Percentiles rank a stretch among this genome's conserved stretches.
Conservation (phyloP, 345 rosid species). For the Raphanus sativus region DNA sequence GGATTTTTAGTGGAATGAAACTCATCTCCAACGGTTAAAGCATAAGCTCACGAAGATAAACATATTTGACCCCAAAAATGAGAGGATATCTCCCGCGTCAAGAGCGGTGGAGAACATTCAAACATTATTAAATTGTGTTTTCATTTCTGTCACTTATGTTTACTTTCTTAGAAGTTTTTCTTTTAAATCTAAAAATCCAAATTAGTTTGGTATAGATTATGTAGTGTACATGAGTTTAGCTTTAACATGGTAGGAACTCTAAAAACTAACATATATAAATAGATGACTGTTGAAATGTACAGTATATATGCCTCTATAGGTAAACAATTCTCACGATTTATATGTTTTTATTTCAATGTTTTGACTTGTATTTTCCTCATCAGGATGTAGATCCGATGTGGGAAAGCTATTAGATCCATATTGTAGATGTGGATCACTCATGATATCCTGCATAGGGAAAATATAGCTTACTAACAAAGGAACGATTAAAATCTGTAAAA, state of each 20-base stretch:
- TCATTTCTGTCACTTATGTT: too few relatives aligned
- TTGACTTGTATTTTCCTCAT: background rate
- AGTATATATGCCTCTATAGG: background rate
- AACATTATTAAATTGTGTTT: too few relatives aligned
- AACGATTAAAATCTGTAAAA: background rate
- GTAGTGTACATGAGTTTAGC: background rate
- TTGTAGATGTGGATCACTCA: constrained; percentile 38
- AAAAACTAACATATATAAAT: too few relatives aligned
- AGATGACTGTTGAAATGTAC: background rate
- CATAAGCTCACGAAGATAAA: too few relatives aligned
- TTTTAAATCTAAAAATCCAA: too few relatives aligned
- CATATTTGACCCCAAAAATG: too few relatives aligned
- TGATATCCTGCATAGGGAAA: constrained; percentile 42
- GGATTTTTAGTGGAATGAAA: too few relatives aligned
- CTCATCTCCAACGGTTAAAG: too few relatives aligned
- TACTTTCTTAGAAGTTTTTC: too few relatives aligned
- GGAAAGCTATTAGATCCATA: constrained; percentile 39
- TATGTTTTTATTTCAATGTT: background rate
- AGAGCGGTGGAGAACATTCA: too few relatives aligned
- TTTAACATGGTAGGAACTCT: background rate
- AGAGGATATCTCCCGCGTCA: too few relatives aligned
- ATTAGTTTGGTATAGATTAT: background rate
- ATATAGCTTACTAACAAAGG: background rate
- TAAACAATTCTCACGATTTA: background rate
- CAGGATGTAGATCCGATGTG: constrained; percentile 1